Conservation (phyloP, 441 rosid species). For the Populus hybrid region DNA sequence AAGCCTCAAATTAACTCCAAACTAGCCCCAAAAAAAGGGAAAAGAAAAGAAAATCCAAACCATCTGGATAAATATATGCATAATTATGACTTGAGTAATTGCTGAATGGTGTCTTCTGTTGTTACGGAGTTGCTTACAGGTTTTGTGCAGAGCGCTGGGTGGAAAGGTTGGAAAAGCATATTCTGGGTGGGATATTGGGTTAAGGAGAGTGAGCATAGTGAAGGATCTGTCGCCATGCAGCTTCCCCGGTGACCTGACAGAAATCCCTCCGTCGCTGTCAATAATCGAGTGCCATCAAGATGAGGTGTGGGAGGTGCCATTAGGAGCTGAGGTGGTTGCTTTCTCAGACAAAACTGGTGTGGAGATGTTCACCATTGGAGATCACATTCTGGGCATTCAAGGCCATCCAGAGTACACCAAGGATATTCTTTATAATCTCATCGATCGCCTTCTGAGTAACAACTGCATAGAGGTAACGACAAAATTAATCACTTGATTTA, state of each 20-base stretch:
- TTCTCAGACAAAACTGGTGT: constrained; percentile 70
- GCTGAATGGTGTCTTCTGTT: not conserved
- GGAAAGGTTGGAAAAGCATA: constrained; percentile 68
- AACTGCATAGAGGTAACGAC: constrained; percentile 44
- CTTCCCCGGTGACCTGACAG: constrained; percentile 27
- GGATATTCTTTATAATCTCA: constrained; percentile 59
- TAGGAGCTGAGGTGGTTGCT: constrained; percentile 62
- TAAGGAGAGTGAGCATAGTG: constrained; percentile 55
- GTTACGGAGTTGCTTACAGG: constrained; percentile 27
- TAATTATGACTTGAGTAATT: not conserved
- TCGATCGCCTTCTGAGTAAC: constrained; percentile 53
- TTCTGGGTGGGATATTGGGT: constrained; percentile 69
- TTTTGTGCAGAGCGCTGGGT: constrained; percentile 66
- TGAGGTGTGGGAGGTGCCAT: constrained; percentile 75
- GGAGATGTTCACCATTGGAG: constrained; percentile 59
- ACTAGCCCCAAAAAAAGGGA: not conserved
- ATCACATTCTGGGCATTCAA: constrained; percentile 70
- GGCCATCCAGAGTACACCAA: constrained; percentile 90
- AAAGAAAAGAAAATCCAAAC: too few relatives aligned
- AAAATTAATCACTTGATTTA: not conserved
- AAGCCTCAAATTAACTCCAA: not conserved
- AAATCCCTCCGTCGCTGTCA: constrained; percentile 39
- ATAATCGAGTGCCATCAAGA: constrained; percentile 81
- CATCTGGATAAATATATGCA: not conserved
- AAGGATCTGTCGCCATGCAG: constrained; percentile 31